A percentile compares a stretch with the other conserved stretches of the same genome.
Evolutionary conservation across 2,329 filamentous ascomycete species (phyloP).

Genomic region (Cephalotrichum gorgonifer): DNA sequence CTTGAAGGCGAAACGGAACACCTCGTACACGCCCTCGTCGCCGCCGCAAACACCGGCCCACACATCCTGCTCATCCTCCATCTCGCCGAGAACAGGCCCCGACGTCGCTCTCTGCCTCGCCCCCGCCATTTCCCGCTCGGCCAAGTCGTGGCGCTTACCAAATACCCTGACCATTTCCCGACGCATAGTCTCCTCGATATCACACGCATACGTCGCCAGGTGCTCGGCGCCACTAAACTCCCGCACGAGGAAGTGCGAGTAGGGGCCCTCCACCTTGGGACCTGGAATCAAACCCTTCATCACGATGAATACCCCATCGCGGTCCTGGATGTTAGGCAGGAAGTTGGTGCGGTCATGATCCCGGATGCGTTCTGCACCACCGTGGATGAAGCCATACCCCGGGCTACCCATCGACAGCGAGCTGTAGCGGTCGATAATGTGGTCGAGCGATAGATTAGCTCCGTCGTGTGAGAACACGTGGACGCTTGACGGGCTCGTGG

Average conservation of each 20-base stretch:
- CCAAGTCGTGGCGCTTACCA: not conserved
- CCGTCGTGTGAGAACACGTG: not conserved
- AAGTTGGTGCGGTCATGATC: not conserved
- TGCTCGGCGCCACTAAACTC: not conserved
- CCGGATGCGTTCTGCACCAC: too few species aligned
- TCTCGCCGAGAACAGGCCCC: not conserved
- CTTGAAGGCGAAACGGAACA: slow-evolving; percentile 1
- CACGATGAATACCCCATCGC: not conserved
- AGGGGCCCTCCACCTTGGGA: too few species aligned
- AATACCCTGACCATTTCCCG: not conserved
- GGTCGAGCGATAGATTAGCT: not conserved
- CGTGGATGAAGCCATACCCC: too few species aligned
- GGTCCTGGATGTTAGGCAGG: not conserved
- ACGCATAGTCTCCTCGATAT: not conserved
- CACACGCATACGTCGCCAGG: not conserved
- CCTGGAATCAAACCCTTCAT: too few species aligned
- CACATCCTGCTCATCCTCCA: not conserved
- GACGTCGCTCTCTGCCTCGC: not conserved
- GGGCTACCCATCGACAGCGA: too few species aligned
- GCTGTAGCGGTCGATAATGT: not conserved
- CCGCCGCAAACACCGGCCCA: not conserved
- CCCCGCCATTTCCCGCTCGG: not conserved
- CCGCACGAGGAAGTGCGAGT: not conserved
- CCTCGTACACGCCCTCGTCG: not conserved
- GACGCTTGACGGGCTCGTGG: not conserved